Conservation (phyloP, 345 rosid species). For the Streptanthus diversifolius region DNA sequence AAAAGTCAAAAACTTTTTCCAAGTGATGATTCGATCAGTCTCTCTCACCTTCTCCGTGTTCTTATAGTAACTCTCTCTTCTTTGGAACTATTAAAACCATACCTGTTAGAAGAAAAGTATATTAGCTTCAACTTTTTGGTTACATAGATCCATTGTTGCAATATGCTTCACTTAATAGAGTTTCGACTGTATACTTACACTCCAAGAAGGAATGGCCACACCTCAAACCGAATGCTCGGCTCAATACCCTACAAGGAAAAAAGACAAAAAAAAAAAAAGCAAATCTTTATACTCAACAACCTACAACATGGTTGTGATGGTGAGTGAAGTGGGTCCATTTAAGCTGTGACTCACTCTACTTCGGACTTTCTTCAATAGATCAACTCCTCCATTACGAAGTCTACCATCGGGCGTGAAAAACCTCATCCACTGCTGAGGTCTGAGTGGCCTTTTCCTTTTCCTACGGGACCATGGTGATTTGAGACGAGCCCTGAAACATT, state of each 20-base stretch:
- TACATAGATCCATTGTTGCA: neutral
- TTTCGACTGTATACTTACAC: conserved; percentile 55
- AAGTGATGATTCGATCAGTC: conserved; percentile 8
- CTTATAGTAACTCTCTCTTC: conserved; percentile 69
- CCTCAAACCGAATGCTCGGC: conserved; percentile 81
- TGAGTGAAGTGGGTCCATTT: neutral
- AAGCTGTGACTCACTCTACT: conserved; percentile 69
- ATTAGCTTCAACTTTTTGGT: neutral
- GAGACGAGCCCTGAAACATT: conserved; percentile 66
- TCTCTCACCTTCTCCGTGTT: conserved; percentile 70
- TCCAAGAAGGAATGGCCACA: conserved; percentile 99
- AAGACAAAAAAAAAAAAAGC: conserved; percentile 6
- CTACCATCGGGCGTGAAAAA: conserved; percentile 71
- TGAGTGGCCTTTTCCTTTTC: conserved; percentile 69
- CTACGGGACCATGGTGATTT: conserved; percentile 97
- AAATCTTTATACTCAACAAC: neutral
- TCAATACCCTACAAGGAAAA: conserved; percentile 71
- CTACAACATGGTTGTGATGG: neutral
- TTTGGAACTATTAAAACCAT: conserved; percentile 68
- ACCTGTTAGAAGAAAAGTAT: conserved; percentile 40
- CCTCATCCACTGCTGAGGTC: conserved; percentile 74
- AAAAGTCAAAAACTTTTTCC: neutral
- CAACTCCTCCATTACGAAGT: conserved; percentile 70
- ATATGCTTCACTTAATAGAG: neutral
- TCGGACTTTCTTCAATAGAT: conserved; percentile 85